phyloP scores from a whole-genome alignment of 441 rosid genomes.

The Brassica hybrid region DNA sequence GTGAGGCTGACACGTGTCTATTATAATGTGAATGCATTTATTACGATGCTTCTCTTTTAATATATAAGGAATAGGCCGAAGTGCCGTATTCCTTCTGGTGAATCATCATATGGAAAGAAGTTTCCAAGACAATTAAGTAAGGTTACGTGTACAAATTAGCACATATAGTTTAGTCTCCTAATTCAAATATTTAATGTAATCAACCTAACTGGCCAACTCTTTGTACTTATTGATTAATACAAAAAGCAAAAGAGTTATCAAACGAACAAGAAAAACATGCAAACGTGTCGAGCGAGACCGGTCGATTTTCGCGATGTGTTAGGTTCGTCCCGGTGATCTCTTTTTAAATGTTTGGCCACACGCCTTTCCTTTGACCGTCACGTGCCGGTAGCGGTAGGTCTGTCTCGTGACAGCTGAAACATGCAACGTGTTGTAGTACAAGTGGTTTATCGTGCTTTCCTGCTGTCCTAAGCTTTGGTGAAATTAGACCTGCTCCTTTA shows the following conservation, averaged over 20 bases:
- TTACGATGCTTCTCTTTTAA: too few relatives aligned
- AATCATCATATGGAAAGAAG: conserved; percentile 18
- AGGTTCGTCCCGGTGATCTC: conserved; percentile 38
- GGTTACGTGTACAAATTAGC: conserved; percentile 39
- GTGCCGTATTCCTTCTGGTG: neutral
- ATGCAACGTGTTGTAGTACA: conserved; percentile 17
- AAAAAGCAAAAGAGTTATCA: too few relatives aligned
- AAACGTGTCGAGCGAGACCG: conserved; percentile 39
- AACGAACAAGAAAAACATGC: conserved; percentile 32
- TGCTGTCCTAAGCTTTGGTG: conserved; percentile 38
- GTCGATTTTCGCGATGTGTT: conserved; percentile 34
- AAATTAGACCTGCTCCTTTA: conserved; percentile 31
- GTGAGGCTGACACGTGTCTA: too few relatives aligned
- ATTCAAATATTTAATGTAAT: conserved; percentile 24
- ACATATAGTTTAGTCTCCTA: conserved; percentile 24
- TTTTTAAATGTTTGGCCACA: conserved; percentile 20
- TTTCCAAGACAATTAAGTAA: conserved; percentile 27
- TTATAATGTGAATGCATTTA: too few relatives aligned
- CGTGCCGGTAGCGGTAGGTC: conserved; percentile 39
- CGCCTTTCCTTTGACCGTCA: conserved; percentile 26
- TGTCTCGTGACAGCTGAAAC: conserved; percentile 36
- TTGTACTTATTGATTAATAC: conserved; percentile 17
- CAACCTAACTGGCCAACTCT: conserved; percentile 32
- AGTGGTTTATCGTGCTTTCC: conserved; percentile 33
- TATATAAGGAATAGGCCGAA: neutral